Evolutionary conservation across 1,284 basidiomycete species (phyloP).

Genomic region (Cutaneotrichosporon sp.): DNA sequence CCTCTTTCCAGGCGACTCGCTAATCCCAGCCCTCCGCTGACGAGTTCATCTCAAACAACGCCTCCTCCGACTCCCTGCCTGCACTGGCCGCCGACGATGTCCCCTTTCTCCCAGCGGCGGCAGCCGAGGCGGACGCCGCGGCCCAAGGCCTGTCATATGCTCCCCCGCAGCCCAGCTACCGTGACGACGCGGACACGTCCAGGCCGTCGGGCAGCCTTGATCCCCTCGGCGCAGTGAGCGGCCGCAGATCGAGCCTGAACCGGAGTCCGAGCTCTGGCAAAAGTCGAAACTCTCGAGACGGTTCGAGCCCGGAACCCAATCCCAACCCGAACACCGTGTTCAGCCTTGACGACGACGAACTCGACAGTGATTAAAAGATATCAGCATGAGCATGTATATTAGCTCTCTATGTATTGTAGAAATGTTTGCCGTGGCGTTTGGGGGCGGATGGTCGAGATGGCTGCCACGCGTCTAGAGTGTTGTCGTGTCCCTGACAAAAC

Average conservation of each 20-base stretch:
- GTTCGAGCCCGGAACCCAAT: neutral
- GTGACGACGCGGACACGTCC: neutral
- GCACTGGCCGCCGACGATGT: slow-evolving; percentile 18
- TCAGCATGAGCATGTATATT: too few relatives aligned
- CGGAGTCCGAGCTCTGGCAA: neutral
- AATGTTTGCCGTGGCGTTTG: too few relatives aligned
- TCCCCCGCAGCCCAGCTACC: neutral
- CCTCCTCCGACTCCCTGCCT: slow-evolving; percentile 38
- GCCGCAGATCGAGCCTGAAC: neutral
- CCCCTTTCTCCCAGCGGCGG: slow-evolving; percentile 6
- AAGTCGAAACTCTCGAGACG: neutral
- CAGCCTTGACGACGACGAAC: slow-evolving; percentile 10
- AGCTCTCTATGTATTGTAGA: too few relatives aligned
- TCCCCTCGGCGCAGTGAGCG: slow-evolving; percentile 1
- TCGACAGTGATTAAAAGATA: too few relatives aligned
- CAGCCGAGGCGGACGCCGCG: slow-evolving; percentile 5
- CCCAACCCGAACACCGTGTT: slow-evolving; percentile 5
- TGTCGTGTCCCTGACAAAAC: too few relatives aligned
- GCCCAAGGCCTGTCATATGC: neutral
- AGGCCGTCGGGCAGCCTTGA: neutral
- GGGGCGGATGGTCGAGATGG: too few relatives aligned
- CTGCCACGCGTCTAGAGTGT: too few relatives aligned
- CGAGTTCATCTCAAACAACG: slow-evolving; percentile 36
- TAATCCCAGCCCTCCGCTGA: slow-evolving; percentile 30
- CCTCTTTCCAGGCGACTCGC: slow-evolving; percentile 1